These are phyloP conservation scores for Chalciporus piperatus DNA, from an alignment of 768 basidiomycete genomes.

Conservation along the genomic window DNA sequence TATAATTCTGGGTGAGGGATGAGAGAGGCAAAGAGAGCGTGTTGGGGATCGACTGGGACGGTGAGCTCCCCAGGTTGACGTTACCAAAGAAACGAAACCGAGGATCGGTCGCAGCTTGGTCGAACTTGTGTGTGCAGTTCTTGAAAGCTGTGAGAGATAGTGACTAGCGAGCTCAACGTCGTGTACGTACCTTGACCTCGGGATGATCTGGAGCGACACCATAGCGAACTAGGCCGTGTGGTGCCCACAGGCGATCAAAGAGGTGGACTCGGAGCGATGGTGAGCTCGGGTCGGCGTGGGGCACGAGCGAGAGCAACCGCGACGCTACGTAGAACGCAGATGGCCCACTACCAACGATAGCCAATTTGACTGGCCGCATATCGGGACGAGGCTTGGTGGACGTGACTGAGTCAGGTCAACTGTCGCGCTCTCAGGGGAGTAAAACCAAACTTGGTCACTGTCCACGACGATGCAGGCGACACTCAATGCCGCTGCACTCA, in stretches of 20 bases:
- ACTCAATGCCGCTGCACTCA: conserved; percentile 55
- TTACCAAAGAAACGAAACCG: conserved; percentile 92
- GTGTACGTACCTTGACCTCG: conserved; percentile 76
- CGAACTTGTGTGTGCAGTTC: conserved; percentile 98
- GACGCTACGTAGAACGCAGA: conserved; percentile 96
- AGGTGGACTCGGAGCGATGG: conserved; percentile 66
- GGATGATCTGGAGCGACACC: conserved; percentile 99
- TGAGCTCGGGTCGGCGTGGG: conserved; percentile 31
- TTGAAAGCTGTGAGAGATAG: conserved; percentile 31
- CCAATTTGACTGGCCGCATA: conserved; percentile 58
- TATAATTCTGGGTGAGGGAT: conserved; percentile 69
- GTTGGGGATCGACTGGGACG: conserved; percentile 45
- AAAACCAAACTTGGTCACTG: neutral
- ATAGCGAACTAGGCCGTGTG: conserved; percentile 92
- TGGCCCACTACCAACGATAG: conserved; percentile 91
- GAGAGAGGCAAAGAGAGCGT: conserved; percentile 56
- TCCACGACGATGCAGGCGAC: conserved; percentile 59
- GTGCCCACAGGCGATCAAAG: conserved; percentile 91
- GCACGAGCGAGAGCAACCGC: conserved; percentile 67
- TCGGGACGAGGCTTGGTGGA: neutral
- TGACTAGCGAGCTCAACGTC: neutral
- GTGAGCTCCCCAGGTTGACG: conserved; percentile 52
- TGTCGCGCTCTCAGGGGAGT: neutral
- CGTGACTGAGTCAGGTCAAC: neutral
- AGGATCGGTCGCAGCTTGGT: conserved; percentile 70